Percentiles rank a stretch among this genome's conserved stretches.
Evolutionary conservation across 202 grass and related monocot species (phyloP).

Genomic region (Eragrostis tef): DNA sequence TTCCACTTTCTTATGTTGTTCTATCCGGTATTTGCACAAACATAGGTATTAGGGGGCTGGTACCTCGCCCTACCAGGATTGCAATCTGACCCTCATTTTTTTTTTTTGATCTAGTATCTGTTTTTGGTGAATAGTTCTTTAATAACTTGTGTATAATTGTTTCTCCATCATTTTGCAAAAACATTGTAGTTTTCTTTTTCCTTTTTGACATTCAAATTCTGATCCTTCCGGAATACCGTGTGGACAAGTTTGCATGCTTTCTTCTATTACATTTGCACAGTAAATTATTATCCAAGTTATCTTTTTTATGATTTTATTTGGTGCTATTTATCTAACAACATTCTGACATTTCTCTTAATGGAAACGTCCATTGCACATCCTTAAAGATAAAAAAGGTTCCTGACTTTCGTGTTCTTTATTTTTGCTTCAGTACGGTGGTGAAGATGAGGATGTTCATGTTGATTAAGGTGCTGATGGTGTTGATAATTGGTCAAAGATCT

Average conservation of each 20-base stretch:
- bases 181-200: neutral
- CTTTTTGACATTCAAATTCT: constrained; percentile 13
- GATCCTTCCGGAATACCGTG: neutral
- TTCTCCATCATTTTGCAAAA: neutral
- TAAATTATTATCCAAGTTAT: constrained; percentile 5
- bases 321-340: neutral
- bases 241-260: neutral
- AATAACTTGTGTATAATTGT: neutral
- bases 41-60: neutral
- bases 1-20: neutral
- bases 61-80: neutral
- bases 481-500: constrained; percentile 43
- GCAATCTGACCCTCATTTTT: neutral
- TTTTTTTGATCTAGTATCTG: neutral
- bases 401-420: neutral
- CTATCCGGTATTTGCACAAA: neutral
- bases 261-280: neutral
- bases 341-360: constrained; percentile 16
- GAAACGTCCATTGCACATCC: no score
- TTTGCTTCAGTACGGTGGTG: constrained; percentile 57
- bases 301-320: neutral
- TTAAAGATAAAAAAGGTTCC: no score
- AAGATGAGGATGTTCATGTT: constrained; percentile 59
- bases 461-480: constrained; percentile 33
- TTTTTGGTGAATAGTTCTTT: neutral